Conservation (phyloP, 768 basidiomycete species). For the Chiua virens region DNA sequence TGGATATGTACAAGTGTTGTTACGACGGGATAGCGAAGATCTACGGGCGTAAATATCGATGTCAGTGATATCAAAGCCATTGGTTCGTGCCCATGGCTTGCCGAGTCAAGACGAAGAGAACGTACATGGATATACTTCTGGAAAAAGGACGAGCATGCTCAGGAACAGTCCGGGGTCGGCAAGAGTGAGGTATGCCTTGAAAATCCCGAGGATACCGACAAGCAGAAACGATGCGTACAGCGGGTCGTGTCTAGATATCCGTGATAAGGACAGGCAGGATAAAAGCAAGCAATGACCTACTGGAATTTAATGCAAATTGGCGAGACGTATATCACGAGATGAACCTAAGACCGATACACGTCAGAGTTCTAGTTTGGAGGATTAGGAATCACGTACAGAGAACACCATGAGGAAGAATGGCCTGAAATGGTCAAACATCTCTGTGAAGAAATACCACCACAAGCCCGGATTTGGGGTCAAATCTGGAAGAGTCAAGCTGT, state of each 20-base stretch:
- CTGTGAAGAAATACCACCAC: conserved; percentile 99
- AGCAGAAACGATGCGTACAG: conserved; percentile 79
- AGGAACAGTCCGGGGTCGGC: no score
- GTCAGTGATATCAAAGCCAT: no score
- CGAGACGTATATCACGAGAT: conserved; percentile 76
- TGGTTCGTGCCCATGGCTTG: no score
- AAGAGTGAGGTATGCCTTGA: no score
- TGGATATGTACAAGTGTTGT: conserved; percentile 82
- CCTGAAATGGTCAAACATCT: conserved; percentile 98
- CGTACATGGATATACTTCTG: no score
- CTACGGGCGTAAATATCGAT: conserved; percentile 51
- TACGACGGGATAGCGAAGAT: conserved; percentile 82
- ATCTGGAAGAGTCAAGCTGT: conserved; percentile 79
- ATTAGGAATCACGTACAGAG: conserved; percentile 51
- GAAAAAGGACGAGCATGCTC: no score
- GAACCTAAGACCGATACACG: conserved; percentile 49
- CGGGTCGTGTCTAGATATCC: conserved; percentile 66
- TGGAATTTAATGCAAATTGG: conserved; percentile 90
- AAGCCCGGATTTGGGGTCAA: conserved; percentile 92
- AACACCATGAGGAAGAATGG: conserved; percentile 95
- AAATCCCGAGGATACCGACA: no score
- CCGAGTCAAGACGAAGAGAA: no score
- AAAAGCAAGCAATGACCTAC: conserved; percentile 38
- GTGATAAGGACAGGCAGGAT: background rate
- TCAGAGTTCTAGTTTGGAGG: background rate